Evolutionary conservation across 202 grass and related monocot genomes (phyloP), one percentile per base, ranked within the genome.

Genomic region (Dendrocalamus latiflorus): DNA sequence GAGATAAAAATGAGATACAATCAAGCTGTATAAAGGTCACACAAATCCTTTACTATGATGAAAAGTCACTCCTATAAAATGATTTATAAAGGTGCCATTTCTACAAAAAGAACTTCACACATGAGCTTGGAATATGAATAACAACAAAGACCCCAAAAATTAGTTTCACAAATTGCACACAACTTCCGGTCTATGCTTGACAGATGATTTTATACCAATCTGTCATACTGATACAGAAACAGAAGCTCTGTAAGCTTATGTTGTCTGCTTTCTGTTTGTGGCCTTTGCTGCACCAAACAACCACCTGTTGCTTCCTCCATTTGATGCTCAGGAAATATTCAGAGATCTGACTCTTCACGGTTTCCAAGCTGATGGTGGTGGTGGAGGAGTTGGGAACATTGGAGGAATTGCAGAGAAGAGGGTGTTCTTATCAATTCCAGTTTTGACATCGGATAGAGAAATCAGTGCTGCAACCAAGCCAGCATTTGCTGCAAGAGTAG

Each of bases 341-440:
- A n/a, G n/a, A n/a, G n/a, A n/a, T n/a, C n/a, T n/a, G n/a, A n/a
- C n/a, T n/a, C n/a, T n/a, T n/a, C n/a, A n/a, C n/a, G n/a, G n/a
- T n/a, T n/a, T n/a, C n/a, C n/a, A n/a, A n/a, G n/a, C n/a, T 86
- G 91, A 90, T 45, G 91, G 91, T 0, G 94, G 94, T 15, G 94
- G 94, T 15, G 94, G 91, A 1, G 91, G 88, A 49, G 91, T 86
- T 50, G 93, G 93, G 81, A 95, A 93, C 93, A 95, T 91, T 7
- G 90, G 93, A 53, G 93, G 93, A 83, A 95, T 82, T 28, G 90
- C 93, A 67, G 90, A 95, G 88, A 95, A 95, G 86, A 95, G 74
- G 49, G 90, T 92, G 79, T 95, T 95, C 90, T 92, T 95, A 66
- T 93, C 93, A 45, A 95, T 89, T 64, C 83, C 84, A 25, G 73